Base-by-base conservation (phyloP, 2,329 filamentous ascomycete species). In the Rhexocercosporidium sp. region DNA sequence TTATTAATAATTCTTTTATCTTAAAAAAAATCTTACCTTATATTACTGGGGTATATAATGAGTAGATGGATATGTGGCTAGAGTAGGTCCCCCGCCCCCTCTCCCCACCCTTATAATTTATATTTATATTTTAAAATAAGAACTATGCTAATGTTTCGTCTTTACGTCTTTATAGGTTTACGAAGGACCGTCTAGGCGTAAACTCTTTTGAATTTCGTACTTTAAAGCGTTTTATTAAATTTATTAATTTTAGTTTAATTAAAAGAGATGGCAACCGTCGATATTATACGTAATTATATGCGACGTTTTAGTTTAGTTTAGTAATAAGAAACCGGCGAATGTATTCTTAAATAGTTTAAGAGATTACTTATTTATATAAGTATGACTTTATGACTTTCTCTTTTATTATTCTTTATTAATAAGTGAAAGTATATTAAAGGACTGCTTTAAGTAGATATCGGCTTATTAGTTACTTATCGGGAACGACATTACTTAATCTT, bases 1-100 rank as follows among this genome's bases (percentile, higher is more conserved):
- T 53, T 53, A 37, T 37, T 59, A 20, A 56, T 62, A n/a, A 51
- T 53, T 62, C 41, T 27, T 22, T 53, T 62, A n/a, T 39, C 59
- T 31, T 62, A 9, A 62, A 31, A 31, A 9, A 53, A 53, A 37
- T 29, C 59, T 18, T 34, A 44, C 44, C 27, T 62, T 62, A 37
- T 29, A 62, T 22, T 37, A 37, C 1, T 62, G 25, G n/a, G 44
- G 41, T 46, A 8, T n/a, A 46, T 3, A 46, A 46, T n/a, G 3
- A 46, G 41, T 3, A 46, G 9, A 46, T 46, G 18, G 41, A 46
- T 46, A 46, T 46, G 18, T 46, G 18, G 41, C 41, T n/a, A 46
- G 5, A n/a, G 41, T 46, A 46, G 8, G 41, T 46, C 20, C 18
- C n/a, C n/a, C 41, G 3, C n/a, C 12, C 20, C 18, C n/a, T 8